A percentile compares a stretch with the other conserved stretches of the same genome.
Conservation (phyloP, 768 basidiomycete genomes). For the Termitomyces heimii region DNA sequence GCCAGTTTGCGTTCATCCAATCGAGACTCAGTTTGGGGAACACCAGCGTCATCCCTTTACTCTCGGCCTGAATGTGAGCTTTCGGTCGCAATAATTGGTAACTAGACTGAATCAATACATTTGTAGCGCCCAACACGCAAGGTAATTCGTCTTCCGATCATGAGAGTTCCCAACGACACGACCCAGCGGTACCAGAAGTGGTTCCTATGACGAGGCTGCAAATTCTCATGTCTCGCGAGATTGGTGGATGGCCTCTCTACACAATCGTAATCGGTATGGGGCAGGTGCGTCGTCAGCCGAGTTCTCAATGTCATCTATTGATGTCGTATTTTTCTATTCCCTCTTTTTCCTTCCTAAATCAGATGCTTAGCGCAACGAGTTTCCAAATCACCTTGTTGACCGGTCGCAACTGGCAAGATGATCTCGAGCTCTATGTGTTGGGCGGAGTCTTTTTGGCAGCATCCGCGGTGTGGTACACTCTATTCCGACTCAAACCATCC, state of each 20-base stretch:
- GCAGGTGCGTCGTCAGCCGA: conserved; percentile 40
- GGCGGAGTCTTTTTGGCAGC: conserved; percentile 83
- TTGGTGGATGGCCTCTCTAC: conserved; percentile 88
- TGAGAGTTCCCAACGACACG: conserved; percentile 40
- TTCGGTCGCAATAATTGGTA: conserved; percentile 2
- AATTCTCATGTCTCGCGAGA: conserved; percentile 73
- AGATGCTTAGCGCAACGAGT: conserved; percentile 88
- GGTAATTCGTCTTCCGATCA: conserved; percentile 33
- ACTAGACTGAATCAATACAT: neutral
- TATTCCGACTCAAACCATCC: conserved; percentile 87
- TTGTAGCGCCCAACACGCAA: conserved; percentile 45
- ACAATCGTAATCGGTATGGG: conserved; percentile 84
- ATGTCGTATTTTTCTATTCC: neutral
- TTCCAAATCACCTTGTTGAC: conserved; percentile 92
- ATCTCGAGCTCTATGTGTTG: conserved; percentile 85
- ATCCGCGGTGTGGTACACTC: conserved; percentile 82
- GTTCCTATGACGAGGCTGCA: conserved; percentile 82
- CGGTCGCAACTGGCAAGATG: conserved; percentile 78
- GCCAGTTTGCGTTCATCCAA: conserved; percentile 73
- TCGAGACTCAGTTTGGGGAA: conserved; percentile 80
- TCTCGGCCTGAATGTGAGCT: conserved; percentile 74
- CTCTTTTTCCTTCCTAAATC: neutral
- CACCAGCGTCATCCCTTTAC: conserved; percentile 56
- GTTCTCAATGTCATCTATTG: neutral
- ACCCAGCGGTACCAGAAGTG: conserved; percentile 48